Percentiles rank a stretch among this genome's conserved stretches.
Evolutionary conservation across 208 protist species (phyloP).

Genomic region (Trypanosoma cruzi): DNA sequence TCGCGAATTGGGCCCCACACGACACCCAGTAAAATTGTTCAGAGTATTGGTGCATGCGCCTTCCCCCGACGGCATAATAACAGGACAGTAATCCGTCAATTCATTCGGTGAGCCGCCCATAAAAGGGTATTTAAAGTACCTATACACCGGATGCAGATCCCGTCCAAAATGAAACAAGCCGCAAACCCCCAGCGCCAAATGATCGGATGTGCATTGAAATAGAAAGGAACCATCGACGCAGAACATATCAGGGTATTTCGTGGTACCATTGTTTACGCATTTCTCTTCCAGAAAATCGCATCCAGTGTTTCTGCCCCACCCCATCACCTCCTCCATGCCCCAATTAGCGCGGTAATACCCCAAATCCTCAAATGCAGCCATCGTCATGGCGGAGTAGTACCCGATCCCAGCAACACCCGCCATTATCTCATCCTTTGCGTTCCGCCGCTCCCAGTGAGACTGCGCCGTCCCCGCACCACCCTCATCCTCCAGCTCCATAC

Average conservation of each 20-base stretch:
- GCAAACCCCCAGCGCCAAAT: conserved; percentile 30
- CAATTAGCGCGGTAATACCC: conserved; percentile 75
- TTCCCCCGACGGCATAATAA: neutral
- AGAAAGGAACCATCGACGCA: conserved; percentile 13
- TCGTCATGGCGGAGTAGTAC: conserved; percentile 73
- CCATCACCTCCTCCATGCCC: conserved; percentile 53
- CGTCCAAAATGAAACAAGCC: neutral
- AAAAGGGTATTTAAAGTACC: conserved; percentile 10
- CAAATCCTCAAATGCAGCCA: conserved; percentile 72
- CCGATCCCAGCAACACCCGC: neutral
- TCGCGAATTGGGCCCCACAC: neutral
- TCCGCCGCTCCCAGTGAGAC: too few species aligned
- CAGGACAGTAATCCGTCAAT: conserved; percentile 6
- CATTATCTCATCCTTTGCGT: conserved; percentile 36
- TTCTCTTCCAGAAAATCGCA: conserved; percentile 49
- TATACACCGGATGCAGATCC: neutral
- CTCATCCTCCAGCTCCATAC: conserved; percentile 35
- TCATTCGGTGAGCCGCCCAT: conserved; percentile 2
- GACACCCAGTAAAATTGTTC: neutral
- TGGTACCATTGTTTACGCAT: conserved; percentile 36
- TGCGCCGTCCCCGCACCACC: conserved; percentile 2
- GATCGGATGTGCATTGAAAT: conserved; percentile 34
- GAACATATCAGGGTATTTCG: conserved; percentile 51
- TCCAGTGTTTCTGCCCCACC: conserved; percentile 59
- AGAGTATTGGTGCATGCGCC: neutral